Evolutionary conservation across 2,329 filamentous ascomycete genomes (phyloP).

Genomic region (Amauroascus niger): DNA sequence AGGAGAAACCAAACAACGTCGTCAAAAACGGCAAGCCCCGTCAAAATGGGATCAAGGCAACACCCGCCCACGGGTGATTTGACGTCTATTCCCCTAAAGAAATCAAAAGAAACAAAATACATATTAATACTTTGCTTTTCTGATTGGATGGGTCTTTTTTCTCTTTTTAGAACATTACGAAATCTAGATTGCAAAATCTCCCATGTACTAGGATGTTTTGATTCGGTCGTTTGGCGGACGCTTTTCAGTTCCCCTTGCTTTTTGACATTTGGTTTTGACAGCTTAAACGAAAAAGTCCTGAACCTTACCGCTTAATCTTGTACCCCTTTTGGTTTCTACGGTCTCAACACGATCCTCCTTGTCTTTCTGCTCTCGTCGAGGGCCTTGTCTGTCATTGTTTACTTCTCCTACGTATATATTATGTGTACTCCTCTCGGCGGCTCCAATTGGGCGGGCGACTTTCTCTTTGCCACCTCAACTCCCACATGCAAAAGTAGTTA

Average conservation of each 20-base stretch:
- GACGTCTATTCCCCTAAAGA: not conserved
- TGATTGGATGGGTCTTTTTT: not conserved
- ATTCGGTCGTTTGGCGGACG: no score
- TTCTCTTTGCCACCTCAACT: no score
- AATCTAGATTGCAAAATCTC: slow-evolving; percentile 8
- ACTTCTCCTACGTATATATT: no score
- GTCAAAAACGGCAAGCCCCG: slow-evolving; percentile 6
- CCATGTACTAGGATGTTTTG: not conserved
- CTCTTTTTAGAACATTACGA: not conserved
- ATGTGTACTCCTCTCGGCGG: no score
- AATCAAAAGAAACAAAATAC: no score
- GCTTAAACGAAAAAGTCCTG: not conserved
- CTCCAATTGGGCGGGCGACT: no score
- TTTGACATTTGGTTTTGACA: not conserved
- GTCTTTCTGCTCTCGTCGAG: no score
- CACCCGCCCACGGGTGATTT: not conserved
- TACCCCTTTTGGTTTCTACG: no score
- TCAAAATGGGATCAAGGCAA: slow-evolving; percentile 5
- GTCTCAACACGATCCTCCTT: no score
- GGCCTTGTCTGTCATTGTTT: no score
- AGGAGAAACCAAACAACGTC: not conserved
- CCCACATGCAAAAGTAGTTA: no score
- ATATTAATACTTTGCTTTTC: no score
- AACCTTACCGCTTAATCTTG: not conserved
- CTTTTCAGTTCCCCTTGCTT: not conserved